Evolutionary conservation across 345 rosid species (phyloP), one percentile per base, ranked within the genome.

Genomic region (Salix arbutifolia): DNA sequence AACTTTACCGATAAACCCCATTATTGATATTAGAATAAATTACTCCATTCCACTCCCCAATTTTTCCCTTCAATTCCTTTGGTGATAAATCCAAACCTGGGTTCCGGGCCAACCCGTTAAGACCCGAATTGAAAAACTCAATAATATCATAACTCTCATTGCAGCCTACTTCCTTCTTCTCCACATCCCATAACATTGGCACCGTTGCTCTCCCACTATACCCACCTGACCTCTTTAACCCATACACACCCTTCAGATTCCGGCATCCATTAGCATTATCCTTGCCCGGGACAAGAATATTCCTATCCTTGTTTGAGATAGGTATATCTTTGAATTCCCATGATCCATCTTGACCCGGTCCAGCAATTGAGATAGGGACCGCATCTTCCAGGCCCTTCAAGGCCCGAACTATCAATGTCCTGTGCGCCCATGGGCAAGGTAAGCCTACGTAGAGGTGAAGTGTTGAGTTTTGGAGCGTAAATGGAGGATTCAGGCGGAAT

Each of bases 381-480:
- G 83, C 86, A 26, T 90, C 90, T 65, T 95, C 91, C 33, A 91
- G 88, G 50, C 97, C 94, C 77, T 95, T 91, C 56, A 95, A 91
- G 18, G 93, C 96, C 31, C 91, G 89, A 17, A 91, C 97, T 16
- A 95, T 78, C 61, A 93, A 87, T 62, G 99, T 78, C 19, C 97
- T 85, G 83, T 95, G 99, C 65, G 99, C 99, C 97, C 97, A 95
- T 0, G 97, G 97, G 74, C 99, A 95, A 8, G 97, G 97, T 8
- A 95, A 89, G 74, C 93, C 97, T 4, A 89, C 96, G 87, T 91
- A 95, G 77, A 95, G 92, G 80, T 95, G 97, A 50, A 95, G 89
- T 61, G 78, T 81, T 7, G 76, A 76, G 69, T 67, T 83, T 77
- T 68, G 66, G 69, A 73, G 74, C 70, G 82, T 74, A 81, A 80